Conservation (phyloP, 2,329 filamentous ascomycete genomes). For the Fusarium sulawesiense region DNA sequence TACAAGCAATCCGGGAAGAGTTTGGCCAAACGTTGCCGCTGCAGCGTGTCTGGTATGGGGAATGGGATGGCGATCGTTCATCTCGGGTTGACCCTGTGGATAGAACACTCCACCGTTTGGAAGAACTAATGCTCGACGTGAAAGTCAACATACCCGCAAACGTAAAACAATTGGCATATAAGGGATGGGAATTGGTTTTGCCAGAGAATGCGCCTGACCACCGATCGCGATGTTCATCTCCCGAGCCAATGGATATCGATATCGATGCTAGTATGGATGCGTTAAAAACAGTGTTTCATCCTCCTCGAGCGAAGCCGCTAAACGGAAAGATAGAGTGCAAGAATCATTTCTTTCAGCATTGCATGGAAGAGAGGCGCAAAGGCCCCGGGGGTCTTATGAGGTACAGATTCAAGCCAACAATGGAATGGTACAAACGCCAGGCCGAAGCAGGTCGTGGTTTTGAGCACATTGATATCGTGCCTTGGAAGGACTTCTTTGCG, state of each 20-base stretch:
- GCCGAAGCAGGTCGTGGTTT: constrained; percentile 60
- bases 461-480: constrained; percentile 60
- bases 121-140: constrained; percentile 48
- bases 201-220: constrained; percentile 8
- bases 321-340: constrained; percentile 49
- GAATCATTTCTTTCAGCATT: constrained; percentile 59
- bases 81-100: constrained; percentile 53
- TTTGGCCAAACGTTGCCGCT: constrained; percentile 48
- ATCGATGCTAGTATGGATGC: constrained; percentile 35
- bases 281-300: constrained; percentile 59
- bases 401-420: constrained; percentile 60
- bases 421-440: constrained; percentile 64
- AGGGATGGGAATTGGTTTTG: constrained; percentile 55
- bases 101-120: constrained; percentile 54
- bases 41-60: constrained; percentile 59
- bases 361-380: constrained; percentile 24
- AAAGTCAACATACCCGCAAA: constrained; percentile 53
- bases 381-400: neutral
- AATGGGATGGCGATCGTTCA: constrained; percentile 43
- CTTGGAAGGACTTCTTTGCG: constrained; percentile 57
- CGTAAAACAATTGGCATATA: constrained; percentile 40
- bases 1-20: constrained; percentile 52
- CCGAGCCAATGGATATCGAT: constrained; percentile 39
- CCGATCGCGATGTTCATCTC: neutral
- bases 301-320: constrained; percentile 52